Evolutionary conservation across 2,329 filamentous ascomycete genomes (phyloP), one percentile per base, ranked within the genome.

Genomic region (Neofusicoccum cordaticola): DNA sequence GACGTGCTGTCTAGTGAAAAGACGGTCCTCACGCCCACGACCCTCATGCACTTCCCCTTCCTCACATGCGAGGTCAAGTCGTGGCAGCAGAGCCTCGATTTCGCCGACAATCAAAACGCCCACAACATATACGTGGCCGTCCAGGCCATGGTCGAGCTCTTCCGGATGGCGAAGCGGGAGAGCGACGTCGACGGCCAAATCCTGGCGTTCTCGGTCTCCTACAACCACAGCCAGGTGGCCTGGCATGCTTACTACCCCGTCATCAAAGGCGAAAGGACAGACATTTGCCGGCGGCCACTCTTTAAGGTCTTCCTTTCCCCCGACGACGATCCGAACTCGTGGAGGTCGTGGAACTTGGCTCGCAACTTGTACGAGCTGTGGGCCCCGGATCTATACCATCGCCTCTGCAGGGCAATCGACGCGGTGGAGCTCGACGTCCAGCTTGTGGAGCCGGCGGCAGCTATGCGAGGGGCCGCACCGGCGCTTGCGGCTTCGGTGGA

Each of bases 11-110:
- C 12, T 1, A 27, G 35, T 12, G 27, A 50, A 2, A 31, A 34
- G 4, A 66, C 66, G 13, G 63, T 52, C 19, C 61, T 69, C 57
- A 50, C 17, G 39, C 66, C 66, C 53, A 68, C 63, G 22, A 66
- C 65, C 60, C 12, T 67, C 13, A 70, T 70, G 66, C 66, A 66
- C 52, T 66, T 71, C 62, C 69, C 66, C 19, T 71, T 71, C 52
- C 63, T 71, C 22, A 67, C 69, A 15, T 60, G 61, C 45, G 66
- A 71, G 45, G 68, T 69, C n/a, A 71, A 71, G 52, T 67, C 60
- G 41, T 56, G 62, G 45, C 44, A 31, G 50, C 17, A 60, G 37
- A 66, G n/a, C 61, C 60, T 71, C n/a, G 68, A 68, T 64, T 60
- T 68, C 48, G 65, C 69, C 12, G 67, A 70, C 64, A 60, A 62